Base-by-base conservation (phyloP, 345 rosid genomes). In the Sonneratia alba region DNA sequence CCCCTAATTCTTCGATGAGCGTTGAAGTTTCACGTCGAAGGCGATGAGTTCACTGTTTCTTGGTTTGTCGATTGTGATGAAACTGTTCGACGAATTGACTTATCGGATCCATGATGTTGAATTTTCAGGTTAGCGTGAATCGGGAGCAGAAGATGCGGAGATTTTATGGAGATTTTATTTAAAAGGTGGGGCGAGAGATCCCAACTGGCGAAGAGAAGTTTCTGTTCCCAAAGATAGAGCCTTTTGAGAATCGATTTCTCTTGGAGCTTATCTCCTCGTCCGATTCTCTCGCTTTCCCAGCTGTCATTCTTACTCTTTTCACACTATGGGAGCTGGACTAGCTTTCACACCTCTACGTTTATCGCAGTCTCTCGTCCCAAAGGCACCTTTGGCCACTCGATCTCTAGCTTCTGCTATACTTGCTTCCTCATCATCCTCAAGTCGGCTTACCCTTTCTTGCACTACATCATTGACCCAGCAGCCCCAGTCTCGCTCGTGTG, bases 321-420 rank as follows among this genome's bases (percentile, higher is more conserved):
- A 24, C 37, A 13, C 75, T 53, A 93, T 93, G 98, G 92, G 79
- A 22, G 84, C 84, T 82, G 85, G 85, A 85, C 89, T 80, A 65
- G 89, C 83, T 3, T 74, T 85, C 40, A 57, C 85, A 0, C 74
- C 82, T 74, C 84, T 88, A 27, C 96, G 80, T 27, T 88, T 87
- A 89, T 78, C 85, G 38, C 86, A 85, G 70, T 85, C 87, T 16
- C 78, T 80, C 34, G 8, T 83, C 68, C 83, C 82, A 49, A 93
- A 82, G 6, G 73, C 85, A 71, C 79, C 93, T 2, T 81, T 91
- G 0, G 81, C 89, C 43, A 4, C 43, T 40, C 43, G 43, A 40
- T 4, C 43, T 9, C 2, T 47, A 63, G 83, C 93, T 66, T 85
- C 89, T 2, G 74, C 88, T 0, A 6, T 67, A 32, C 18, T 27